phyloP scores from a whole-genome alignment of 2,329 filamentous ascomycete species.

The Colletotrichum shisoi region DNA sequence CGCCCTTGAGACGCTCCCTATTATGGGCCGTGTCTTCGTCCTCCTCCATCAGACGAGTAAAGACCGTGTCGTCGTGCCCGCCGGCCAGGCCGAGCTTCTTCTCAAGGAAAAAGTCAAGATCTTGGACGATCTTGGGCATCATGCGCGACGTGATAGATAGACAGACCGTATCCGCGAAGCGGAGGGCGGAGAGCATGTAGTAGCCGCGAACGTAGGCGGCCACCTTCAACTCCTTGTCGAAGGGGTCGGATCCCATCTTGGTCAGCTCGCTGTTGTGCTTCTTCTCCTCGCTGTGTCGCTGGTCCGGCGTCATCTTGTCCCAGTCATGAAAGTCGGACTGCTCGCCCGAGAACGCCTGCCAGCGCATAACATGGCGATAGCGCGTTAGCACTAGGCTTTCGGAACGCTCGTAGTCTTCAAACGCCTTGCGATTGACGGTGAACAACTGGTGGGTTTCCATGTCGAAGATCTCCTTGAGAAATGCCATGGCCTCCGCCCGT shows the following conservation, averaged over 20 bases:
- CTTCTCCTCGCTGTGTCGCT: constrained; percentile 55
- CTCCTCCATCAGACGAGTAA: constrained; percentile 59
- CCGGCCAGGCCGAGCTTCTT: constrained; percentile 53
- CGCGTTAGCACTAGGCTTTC: constrained; percentile 58
- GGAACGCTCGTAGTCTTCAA: constrained; percentile 55
- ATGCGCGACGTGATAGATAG: constrained; percentile 59
- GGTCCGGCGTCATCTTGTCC: constrained; percentile 59
- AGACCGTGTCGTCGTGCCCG: constrained; percentile 45
- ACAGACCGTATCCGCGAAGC: constrained; percentile 67
- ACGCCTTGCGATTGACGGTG: constrained; percentile 62
- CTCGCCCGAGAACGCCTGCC: constrained; percentile 52
- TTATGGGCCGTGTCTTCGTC: constrained; percentile 54
- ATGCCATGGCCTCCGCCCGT: constrained; percentile 47
- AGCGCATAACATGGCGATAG: constrained; percentile 60
- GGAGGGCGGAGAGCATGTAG: constrained; percentile 70
- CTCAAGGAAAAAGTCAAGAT: constrained; percentile 55
- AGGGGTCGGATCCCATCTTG: constrained; percentile 66
- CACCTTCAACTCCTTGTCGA: constrained; percentile 66
- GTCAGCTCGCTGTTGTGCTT: constrained; percentile 53
- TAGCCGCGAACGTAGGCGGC: constrained; percentile 72
- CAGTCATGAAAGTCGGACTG: constrained; percentile 48
- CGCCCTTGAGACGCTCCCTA: constrained; percentile 53
- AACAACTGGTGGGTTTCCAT: constrained; percentile 65
- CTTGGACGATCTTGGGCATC: constrained; percentile 54
- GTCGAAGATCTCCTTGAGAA: constrained; percentile 56